Evolutionary conservation across 2,329 filamentous ascomycete genomes (phyloP).

Genomic region (Ceratocystis papillata): DNA sequence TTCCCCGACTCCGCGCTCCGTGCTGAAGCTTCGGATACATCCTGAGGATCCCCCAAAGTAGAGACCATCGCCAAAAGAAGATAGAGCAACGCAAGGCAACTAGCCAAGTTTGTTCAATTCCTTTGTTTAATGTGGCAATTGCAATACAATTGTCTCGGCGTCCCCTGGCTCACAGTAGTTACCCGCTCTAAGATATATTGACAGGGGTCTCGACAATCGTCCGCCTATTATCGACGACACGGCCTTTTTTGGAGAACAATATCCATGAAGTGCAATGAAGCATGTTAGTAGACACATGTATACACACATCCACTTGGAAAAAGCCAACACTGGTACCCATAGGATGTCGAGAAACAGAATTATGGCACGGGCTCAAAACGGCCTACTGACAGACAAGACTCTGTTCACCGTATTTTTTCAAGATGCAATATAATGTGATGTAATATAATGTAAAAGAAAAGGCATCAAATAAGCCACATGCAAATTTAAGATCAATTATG

Average conservation of each 20-base stretch:
- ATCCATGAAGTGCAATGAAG: too few relatives aligned
- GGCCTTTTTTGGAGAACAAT: too few relatives aligned
- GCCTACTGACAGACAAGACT: too few relatives aligned
- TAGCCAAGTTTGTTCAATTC: background rate
- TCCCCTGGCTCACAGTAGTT: background rate
- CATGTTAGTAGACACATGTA: too few relatives aligned
- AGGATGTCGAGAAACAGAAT: too few relatives aligned
- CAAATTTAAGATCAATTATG: background rate
- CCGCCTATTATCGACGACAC: too few relatives aligned
- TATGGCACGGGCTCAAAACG: too few relatives aligned
- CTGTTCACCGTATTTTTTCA: too few relatives aligned
- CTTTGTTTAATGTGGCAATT: slow-evolving; percentile 11
- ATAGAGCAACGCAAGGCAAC: background rate
- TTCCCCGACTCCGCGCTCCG: background rate
- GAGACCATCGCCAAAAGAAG: background rate
- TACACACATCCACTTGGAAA: too few relatives aligned
- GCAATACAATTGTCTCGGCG: slow-evolving; percentile 9
- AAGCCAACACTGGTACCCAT: too few relatives aligned
- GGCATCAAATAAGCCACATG: background rate
- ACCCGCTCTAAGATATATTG: background rate
- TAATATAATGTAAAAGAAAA: background rate
- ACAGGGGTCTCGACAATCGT: too few relatives aligned
- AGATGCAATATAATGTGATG: too few relatives aligned
- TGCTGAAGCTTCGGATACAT: background rate
- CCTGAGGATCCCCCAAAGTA: background rate